phyloP scores from a whole-genome alignment of 306 rosid species.

The Gillenia trifoliata region DNA sequence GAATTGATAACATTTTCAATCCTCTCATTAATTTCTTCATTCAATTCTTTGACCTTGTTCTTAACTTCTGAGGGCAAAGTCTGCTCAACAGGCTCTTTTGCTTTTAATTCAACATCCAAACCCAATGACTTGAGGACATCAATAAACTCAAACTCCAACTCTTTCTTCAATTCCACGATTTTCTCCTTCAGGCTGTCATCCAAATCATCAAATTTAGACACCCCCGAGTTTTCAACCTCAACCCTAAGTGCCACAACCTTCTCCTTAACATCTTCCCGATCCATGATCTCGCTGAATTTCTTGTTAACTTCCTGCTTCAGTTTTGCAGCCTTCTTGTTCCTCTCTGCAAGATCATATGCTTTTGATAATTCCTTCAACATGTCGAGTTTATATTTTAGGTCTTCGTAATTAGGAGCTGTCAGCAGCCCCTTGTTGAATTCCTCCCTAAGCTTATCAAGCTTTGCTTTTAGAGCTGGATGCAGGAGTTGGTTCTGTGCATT shows the following conservation, averaged over 20 bases:
- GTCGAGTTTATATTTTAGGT: slow-evolving; percentile 47
- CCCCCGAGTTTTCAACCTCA: slow-evolving; percentile 53
- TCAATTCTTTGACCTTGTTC: slow-evolving; percentile 46
- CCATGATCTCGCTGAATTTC: slow-evolving; percentile 37
- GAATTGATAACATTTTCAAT: slow-evolving; percentile 45
- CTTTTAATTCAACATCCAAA: slow-evolving; percentile 43
- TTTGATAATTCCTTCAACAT: slow-evolving; percentile 56
- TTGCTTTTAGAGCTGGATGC: slow-evolving; percentile 50
- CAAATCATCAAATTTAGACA: slow-evolving; percentile 39
- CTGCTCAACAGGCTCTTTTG: slow-evolving; percentile 24
- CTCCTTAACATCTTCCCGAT: slow-evolving; percentile 51
- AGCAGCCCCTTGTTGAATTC: slow-evolving; percentile 50
- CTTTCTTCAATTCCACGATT: slow-evolving; percentile 44
- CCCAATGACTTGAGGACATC: slow-evolving; percentile 56
- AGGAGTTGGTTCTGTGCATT: slow-evolving; percentile 37
- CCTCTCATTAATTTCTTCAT: slow-evolving; percentile 40
- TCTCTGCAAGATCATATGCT: slow-evolving; percentile 38
- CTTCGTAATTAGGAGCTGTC: slow-evolving; percentile 56
- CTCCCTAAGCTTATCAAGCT: slow-evolving; percentile 53
- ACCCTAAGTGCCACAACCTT: slow-evolving; percentile 44
- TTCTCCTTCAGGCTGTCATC: slow-evolving; percentile 55
- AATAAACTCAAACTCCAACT: slow-evolving; percentile 48
- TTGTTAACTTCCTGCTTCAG: slow-evolving; percentile 57
- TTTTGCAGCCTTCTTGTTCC: slow-evolving; percentile 27
- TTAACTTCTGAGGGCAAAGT: slow-evolving; percentile 31